Conservation (phyloP, 371 early-diverging fungal genomes). For the Mucor irregularis region DNA sequence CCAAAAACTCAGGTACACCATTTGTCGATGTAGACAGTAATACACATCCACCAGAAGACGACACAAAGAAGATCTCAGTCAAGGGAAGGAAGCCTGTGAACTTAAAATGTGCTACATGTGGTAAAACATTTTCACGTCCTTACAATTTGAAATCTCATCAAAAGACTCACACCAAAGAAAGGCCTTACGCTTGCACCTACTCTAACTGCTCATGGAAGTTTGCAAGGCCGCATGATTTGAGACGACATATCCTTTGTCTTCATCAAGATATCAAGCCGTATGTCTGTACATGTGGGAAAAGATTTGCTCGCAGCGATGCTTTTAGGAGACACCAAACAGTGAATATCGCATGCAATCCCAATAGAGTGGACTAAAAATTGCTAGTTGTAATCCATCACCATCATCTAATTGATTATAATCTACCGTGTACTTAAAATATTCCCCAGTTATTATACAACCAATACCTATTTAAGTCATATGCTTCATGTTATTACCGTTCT, state of each 20-base stretch:
- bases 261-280: constrained; percentile 65
- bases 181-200: constrained; percentile 62
- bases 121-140: constrained; percentile 72
- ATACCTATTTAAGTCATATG: no score
- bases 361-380: no score
- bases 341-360: constrained; percentile 5
- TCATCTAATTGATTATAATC: no score
- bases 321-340: constrained; percentile 54
- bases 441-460: no score
- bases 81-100: constrained; percentile 1
- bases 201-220: constrained; percentile 60
- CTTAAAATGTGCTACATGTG: constrained; percentile 8
- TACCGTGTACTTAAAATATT: no score
- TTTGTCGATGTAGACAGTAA: neutral
- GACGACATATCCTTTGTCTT: constrained; percentile 65
- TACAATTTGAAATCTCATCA: constrained; percentile 83
- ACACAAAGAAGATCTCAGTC: neutral
- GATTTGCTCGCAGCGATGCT: constrained; percentile 78
- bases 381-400: no score
- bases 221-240: constrained; percentile 74
- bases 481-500: no score
- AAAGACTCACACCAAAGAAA: constrained; percentile 71
- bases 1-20: no score
- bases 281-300: constrained; percentile 61
- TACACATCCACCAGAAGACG: neutral